A percentile compares a stretch with the other conserved stretches of the same genome.
These are phyloP conservation scores for Ambrosiella xylebori DNA, from an alignment of 2,329 filamentous ascomycete species.

Conservation along the genomic window DNA sequence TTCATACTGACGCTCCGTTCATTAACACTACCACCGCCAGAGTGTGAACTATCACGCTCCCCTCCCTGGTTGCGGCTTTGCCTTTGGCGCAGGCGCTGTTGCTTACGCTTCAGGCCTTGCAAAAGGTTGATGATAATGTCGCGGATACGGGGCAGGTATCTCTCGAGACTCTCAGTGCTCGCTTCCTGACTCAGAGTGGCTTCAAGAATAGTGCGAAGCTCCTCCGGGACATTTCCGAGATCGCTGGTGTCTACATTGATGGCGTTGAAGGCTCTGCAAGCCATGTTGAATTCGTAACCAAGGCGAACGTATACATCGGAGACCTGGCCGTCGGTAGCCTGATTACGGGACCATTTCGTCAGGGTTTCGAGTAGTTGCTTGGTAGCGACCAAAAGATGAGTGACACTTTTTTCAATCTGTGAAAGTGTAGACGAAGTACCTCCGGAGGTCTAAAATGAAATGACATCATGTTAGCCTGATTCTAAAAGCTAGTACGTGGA, in stretches of 20 bases:
- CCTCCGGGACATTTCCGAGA: slow-evolving; percentile 85
- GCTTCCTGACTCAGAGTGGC: slow-evolving; percentile 94
- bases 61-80: slow-evolving; percentile 42
- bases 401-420: slow-evolving; percentile 97
- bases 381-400: slow-evolving; percentile 89
- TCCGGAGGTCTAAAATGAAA: slow-evolving; percentile 27
- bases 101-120: slow-evolving; percentile 91
- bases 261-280: slow-evolving; percentile 86
- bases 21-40: slow-evolving; percentile 23
- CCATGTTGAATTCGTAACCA: slow-evolving; percentile 98
- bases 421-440: slow-evolving; percentile 62
- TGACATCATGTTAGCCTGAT: not conserved
- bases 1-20: slow-evolving; percentile 40
- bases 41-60: slow-evolving; percentile 30
- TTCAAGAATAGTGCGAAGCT: slow-evolving; percentile 78
- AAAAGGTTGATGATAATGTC: slow-evolving; percentile 98
- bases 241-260: slow-evolving; percentile 94
- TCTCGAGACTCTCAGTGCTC: slow-evolving; percentile 80
- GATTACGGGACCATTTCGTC: slow-evolving; percentile 89
- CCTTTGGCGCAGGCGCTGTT: slow-evolving; percentile 63
- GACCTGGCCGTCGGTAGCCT: slow-evolving; percentile 83
- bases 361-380: slow-evolving; percentile 95
- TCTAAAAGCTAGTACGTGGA: no score
- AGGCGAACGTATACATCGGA: slow-evolving; percentile 96
- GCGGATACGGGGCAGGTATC: slow-evolving; percentile 81